Conservation (phyloP, 805 yeast genomes). For the Vanderwaltozyma tropicalis region DNA sequence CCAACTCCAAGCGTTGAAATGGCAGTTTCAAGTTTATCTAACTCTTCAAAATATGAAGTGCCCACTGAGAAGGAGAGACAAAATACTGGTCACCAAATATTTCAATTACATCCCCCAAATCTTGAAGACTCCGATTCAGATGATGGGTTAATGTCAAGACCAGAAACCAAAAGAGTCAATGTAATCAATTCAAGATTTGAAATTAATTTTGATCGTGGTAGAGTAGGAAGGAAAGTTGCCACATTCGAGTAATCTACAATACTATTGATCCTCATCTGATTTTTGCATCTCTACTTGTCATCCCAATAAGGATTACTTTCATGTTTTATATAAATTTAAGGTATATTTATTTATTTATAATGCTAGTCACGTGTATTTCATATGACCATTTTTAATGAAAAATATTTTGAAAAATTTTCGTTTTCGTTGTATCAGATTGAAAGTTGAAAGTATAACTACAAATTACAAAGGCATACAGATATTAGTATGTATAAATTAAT, state of each 20-base stretch:
- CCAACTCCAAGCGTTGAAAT: background rate
- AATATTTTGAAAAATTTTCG: background rate
- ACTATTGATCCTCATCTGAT: too few relatives aligned
- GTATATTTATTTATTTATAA: too few relatives aligned
- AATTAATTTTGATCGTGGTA: conserved; percentile 32
- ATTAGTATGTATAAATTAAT: too few relatives aligned
- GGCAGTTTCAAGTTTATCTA: background rate
- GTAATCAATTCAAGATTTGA: conserved; percentile 27
- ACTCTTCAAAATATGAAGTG: conserved; percentile 1
- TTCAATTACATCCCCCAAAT: conserved; percentile 10
- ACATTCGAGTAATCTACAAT: conserved; percentile 9
- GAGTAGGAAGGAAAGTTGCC: conserved; percentile 31
- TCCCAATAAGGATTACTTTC: too few relatives aligned
- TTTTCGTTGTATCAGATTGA: background rate
- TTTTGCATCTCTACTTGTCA: too few relatives aligned
- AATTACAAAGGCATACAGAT: too few relatives aligned
- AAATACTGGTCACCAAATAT: conserved; percentile 23
- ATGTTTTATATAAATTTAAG: too few relatives aligned
- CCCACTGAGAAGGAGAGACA: conserved; percentile 22
- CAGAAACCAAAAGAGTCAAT: conserved; percentile 14
- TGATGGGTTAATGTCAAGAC: conserved; percentile 4
- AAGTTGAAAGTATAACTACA: too few relatives aligned
- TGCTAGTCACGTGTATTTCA: too few relatives aligned
- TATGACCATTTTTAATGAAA: too few relatives aligned
- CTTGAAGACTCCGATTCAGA: conserved; percentile 6